Evolutionary conservation across 345 rosid species (phyloP).

Genomic region (Raphanus sativus): DNA sequence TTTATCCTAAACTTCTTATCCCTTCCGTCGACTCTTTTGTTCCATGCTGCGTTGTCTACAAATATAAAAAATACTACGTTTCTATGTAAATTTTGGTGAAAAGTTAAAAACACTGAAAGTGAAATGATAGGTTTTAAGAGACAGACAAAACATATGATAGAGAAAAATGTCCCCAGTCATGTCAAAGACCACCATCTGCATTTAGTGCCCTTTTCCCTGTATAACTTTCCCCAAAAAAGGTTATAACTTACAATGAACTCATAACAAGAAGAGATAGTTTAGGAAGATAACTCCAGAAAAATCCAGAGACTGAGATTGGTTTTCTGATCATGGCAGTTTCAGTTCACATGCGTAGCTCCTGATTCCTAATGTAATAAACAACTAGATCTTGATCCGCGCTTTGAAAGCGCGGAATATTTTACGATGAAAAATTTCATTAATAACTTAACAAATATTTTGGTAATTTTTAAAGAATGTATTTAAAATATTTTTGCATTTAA

Average conservation of each 20-base stretch:
- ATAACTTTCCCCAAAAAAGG: not conserved
- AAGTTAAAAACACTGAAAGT: constrained; percentile 34
- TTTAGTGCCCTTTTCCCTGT: constrained; percentile 14
- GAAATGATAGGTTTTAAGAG: constrained; percentile 26
- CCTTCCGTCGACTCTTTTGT: not conserved
- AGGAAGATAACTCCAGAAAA: not conserved
- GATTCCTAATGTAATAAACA: too few relatives aligned
- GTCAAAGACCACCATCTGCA: constrained; percentile 36
- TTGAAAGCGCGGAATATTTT: too few relatives aligned
- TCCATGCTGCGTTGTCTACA: not conserved
- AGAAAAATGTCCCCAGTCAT: constrained; percentile 32
- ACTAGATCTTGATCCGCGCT: too few relatives aligned
- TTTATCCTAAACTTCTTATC: not conserved
- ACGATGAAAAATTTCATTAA: too few relatives aligned
- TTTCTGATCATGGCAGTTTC: constrained; percentile 33
- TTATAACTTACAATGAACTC: not conserved
- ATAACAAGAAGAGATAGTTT: not conserved
- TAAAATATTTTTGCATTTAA: too few relatives aligned
- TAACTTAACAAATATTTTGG: too few relatives aligned
- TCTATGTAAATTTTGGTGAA: constrained; percentile 8
- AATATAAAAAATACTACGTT: not conserved
- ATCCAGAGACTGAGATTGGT: constrained; percentile 15
- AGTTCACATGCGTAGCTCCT: constrained; percentile 28
- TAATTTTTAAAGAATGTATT: too few relatives aligned
- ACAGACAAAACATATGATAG: constrained; percentile 22